Base-by-base conservation (phyloP, 805 yeast species). In the Starmerella sirachaensis region DNA sequence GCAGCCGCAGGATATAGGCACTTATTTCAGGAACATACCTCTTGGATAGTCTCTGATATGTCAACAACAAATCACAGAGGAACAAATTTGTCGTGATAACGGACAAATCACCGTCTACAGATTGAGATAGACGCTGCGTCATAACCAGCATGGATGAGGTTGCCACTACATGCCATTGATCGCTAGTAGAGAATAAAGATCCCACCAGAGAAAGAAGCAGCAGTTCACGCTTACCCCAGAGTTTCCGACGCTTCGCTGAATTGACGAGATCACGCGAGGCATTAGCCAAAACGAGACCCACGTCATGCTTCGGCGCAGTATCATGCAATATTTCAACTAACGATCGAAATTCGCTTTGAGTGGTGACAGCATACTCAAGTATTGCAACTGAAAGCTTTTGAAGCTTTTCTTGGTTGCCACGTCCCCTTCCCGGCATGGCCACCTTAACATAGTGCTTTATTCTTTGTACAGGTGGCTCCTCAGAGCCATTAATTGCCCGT, bases 111-210 rank as follows among this genome's bases (percentile, higher is more conserved):
- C 54, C 53, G 19, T 60, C 57, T 29, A 66, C 65, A 16, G 70
- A 50, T 48, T 70, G 72, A 37, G 76, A 74, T 38, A 88, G 60
- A 11, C 73, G 64, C 57, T 83, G 88, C 33, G 78, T 71, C 64
- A 84, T 73, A 27, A 83, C 60, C 23, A 91, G 69, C 21, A 73
- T 62, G 2, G 88, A 69, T 3, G 96, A 94, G 0, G 95, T 86
- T 4, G 77, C 86, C 9, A 91, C 79, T 42, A 85, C 66, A 64
- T 91, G 98, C 60, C 81, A 88, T 55, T 84, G 86, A 64, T 91
- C 99, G 0, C 98, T 91, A 1, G 96, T 84, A 0, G 98, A 86
- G 54, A 80, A 91, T 4, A 85, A 55, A 37, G 69, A 64, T 6
- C 96, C 96, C 40, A 86, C 66, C 5, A 84, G 50, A 0, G 75